phyloP scores from a whole-genome alignment of 148 eudicot genomes.

The Diospyros kaki region DNA sequence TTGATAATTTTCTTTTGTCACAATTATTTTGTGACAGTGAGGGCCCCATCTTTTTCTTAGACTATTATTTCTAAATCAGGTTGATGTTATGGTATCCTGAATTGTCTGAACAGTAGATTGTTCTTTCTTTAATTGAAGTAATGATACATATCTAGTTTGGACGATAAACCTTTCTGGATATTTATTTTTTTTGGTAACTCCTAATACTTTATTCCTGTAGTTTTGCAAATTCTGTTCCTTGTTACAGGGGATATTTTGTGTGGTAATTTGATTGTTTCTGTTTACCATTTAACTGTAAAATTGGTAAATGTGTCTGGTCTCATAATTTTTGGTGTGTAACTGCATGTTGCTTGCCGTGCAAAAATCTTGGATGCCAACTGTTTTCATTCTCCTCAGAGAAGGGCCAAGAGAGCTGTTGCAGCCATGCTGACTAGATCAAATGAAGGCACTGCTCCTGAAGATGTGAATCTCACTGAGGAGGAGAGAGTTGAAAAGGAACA shows the following conservation, averaged over 20 bases:
- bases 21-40: too few relatives aligned
- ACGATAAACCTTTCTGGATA: too few relatives aligned
- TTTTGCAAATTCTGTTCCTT: not conserved
- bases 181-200: too few relatives aligned
- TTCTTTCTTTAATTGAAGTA: too few relatives aligned
- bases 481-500: constrained; percentile 79
- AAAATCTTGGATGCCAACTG: not conserved
- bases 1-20: not conserved
- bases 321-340: not conserved
- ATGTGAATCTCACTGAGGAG: constrained; percentile 63
- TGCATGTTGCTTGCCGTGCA: too few relatives aligned
- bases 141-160: too few relatives aligned
- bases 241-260: not conserved
- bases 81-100: too few relatives aligned
- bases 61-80: too few relatives aligned
- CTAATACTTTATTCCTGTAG: not conserved
- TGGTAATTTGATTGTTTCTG: not conserved
- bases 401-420: constrained; percentile 93
- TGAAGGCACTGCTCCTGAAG: constrained; percentile 57
- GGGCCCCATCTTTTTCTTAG: too few relatives aligned
- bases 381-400: constrained; percentile 37
- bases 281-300: not conserved
- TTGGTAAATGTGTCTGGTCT: not conserved
- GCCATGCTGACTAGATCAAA: constrained; percentile 87
- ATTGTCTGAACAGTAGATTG: too few relatives aligned